A percentile compares a stretch with the other conserved stretches of the same genome.
Conservation (phyloP, 805 yeast genomes). For the Isabelozyma gotoi region DNA sequence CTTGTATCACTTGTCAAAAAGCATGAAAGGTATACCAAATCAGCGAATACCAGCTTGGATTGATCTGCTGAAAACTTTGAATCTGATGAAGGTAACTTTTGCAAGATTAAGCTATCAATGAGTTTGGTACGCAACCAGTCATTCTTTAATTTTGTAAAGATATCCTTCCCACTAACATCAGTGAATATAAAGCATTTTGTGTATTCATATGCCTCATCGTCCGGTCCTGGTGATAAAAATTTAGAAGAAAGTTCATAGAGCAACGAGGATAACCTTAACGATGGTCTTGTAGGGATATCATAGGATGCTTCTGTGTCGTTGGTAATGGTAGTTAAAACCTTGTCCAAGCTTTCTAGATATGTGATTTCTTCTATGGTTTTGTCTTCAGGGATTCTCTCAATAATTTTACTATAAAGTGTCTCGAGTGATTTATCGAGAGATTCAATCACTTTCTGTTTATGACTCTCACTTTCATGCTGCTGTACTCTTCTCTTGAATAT, state of each 20-base stretch:
- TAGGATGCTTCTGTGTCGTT: neutral
- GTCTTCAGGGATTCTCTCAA: neutral
- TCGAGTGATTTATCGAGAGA: neutral
- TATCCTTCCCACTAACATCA: conserved; percentile 11
- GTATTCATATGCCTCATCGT: conserved; percentile 7
- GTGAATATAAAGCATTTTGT: conserved; percentile 18
- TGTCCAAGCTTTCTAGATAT: conserved; percentile 1
- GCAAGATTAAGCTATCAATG: conserved; percentile 4
- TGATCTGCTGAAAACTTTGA: conserved; percentile 1
- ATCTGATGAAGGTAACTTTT: neutral
- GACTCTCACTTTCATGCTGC: neutral
- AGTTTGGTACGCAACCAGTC: conserved; percentile 25
- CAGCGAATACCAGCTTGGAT: conserved; percentile 13
- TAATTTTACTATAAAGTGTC: neutral
- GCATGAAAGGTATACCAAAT: conserved; percentile 20
- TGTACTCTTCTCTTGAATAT: conserved; percentile 2
- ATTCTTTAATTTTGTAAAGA: conserved; percentile 28
- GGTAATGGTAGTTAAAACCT: neutral
- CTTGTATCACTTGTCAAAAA: conserved; percentile 7
- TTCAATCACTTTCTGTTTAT: neutral
- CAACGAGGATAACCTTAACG: conserved; percentile 15
- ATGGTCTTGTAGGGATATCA: conserved; percentile 12
- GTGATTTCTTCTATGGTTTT: conserved; percentile 3
- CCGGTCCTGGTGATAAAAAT: conserved; percentile 8
- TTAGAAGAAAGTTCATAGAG: conserved; percentile 16